These are phyloP conservation scores for Trichoderma koningii DNA, from an alignment of 2,329 filamentous ascomycete genomes.

Conservation along the genomic window DNA sequence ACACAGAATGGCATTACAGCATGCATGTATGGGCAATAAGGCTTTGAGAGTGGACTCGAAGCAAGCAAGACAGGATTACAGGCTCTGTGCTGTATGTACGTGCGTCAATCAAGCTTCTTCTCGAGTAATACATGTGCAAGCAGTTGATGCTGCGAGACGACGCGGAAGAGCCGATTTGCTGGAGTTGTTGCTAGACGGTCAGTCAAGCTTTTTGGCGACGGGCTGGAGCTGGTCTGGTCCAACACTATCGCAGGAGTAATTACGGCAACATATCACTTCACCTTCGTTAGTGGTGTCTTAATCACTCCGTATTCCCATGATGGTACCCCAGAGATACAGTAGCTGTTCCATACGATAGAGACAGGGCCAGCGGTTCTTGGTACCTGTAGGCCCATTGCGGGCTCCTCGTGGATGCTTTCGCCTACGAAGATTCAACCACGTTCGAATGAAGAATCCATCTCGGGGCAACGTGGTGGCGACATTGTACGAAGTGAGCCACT, in stretches of 20 bases:
- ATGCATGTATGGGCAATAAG: neutral
- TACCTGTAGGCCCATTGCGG: neutral
- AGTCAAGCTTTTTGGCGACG: constrained; percentile 8
- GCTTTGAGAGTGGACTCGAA: neutral
- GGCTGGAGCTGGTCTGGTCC: neutral
- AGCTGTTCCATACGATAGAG: neutral
- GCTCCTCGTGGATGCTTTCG: neutral
- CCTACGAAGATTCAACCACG: neutral
- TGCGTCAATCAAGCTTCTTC: neutral
- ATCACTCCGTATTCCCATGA: too few species aligned
- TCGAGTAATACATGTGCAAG: neutral
- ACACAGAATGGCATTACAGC: too few species aligned
- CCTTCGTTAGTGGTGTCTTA: too few species aligned
- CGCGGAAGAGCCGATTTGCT: constrained; percentile 23
- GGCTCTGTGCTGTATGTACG: neutral
- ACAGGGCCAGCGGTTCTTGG: neutral
- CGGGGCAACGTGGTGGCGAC: neutral
- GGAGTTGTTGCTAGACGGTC: neutral
- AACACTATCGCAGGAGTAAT: neutral
- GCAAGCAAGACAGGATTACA: neutral
- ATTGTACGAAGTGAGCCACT: neutral
- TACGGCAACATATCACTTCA: neutral
- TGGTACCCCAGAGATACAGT: neutral
- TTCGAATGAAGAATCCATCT: neutral
- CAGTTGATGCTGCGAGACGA: neutral